Evolutionary conservation across 345 rosid genomes (phyloP).

Genomic region (Conringia planisiliqua): DNA sequence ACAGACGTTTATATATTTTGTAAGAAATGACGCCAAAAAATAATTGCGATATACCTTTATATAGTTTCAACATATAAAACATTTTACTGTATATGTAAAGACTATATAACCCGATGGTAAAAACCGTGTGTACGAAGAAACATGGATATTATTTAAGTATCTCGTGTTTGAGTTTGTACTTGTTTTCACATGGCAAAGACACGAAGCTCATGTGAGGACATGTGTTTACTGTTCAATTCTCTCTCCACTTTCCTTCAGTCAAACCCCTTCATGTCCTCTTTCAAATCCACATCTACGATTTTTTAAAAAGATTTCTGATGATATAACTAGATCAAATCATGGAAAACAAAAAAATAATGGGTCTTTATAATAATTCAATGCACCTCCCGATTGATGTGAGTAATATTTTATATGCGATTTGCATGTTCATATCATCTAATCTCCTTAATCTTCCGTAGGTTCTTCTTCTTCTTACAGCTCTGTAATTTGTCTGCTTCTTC

Average conservation of each 20-base stretch:
- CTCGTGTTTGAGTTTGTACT: conserved; percentile 29
- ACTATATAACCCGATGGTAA: background rate
- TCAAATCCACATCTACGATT: conserved; percentile 16
- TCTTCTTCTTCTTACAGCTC: conserved; percentile 33
- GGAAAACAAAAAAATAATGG: background rate
- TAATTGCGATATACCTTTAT: too few species aligned
- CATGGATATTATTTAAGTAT: background rate
- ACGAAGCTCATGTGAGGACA: conserved; percentile 33
- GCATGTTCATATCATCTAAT: conserved; percentile 29
- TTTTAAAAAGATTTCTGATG: background rate
- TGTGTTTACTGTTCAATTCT: conserved; percentile 21
- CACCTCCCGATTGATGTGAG: conserved; percentile 13
- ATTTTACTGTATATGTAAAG: background rate
- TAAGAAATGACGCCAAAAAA: too few species aligned
- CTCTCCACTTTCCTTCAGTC: conserved; percentile 11
- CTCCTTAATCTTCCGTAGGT: conserved; percentile 12
- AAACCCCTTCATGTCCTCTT: conserved; percentile 4
- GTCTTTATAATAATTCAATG: background rate
- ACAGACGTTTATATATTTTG: too few species aligned
- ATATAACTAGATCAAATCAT: background rate
- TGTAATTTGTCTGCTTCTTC: conserved; percentile 30
- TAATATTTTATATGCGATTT: background rate
- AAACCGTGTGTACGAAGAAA: background rate
- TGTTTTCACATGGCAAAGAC: conserved; percentile 28
- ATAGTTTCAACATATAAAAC: too few species aligned